Conservation (phyloP, 495 filamentous ascomycete genomes). For the Penicillium desertorum region DNA sequence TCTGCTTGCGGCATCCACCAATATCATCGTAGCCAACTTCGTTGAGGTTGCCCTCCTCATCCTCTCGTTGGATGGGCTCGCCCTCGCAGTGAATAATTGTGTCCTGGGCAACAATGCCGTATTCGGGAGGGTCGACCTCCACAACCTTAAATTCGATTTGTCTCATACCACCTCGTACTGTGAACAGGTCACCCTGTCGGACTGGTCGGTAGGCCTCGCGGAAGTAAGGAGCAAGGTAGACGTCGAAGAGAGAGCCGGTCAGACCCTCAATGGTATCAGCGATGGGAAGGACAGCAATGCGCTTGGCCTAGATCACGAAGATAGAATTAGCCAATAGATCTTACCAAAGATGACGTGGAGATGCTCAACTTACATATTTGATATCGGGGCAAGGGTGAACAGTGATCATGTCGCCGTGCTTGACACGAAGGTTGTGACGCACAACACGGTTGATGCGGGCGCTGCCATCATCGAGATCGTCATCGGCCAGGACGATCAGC, state of each 20-base stretch:
- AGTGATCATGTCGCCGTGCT: constrained; percentile 96
- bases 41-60: constrained; percentile 98
- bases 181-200: constrained; percentile 95
- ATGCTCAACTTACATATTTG: constrained; percentile 80
- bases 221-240: constrained; percentile 99
- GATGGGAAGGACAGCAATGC: constrained; percentile 96
- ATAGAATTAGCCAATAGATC: constrained; percentile 15
- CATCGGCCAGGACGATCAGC: constrained; percentile 93
- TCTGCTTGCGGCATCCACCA: constrained; percentile 98
- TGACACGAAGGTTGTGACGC: constrained; percentile 95
- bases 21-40: constrained; percentile 99
- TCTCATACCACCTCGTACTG: constrained; percentile 94
- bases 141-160: constrained; percentile 99
- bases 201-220: constrained; percentile 97
- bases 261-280: constrained; percentile 97
- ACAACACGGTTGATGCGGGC: constrained; percentile 97
- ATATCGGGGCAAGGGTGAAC: constrained; percentile 99
- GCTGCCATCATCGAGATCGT: constrained; percentile 95
- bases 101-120: constrained; percentile 96
- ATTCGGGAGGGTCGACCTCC: constrained; percentile 96
- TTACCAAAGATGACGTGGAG: neutral
- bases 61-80: constrained; percentile 96
- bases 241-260: constrained; percentile 96
- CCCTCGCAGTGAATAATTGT: constrained; percentile 99
- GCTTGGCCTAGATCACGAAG: constrained; percentile 71